Conservation (phyloP, 2,329 filamentous ascomycete species). For the Penicillium sp. region DNA sequence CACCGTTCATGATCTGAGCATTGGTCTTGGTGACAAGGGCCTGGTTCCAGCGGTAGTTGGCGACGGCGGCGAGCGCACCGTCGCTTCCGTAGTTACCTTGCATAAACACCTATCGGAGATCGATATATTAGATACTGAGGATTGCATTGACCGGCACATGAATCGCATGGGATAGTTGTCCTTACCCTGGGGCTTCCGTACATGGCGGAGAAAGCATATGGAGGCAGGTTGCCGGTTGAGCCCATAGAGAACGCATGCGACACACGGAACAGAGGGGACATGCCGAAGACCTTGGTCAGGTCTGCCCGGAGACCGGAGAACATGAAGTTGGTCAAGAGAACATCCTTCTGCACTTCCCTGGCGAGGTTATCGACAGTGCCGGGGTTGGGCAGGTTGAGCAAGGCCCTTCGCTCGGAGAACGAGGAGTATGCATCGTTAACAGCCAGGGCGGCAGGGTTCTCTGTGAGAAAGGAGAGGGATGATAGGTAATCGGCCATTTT, state of each 20-base stretch:
- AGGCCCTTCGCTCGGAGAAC: constrained; percentile 81
- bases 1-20: constrained; percentile 75
- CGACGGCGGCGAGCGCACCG: constrained; percentile 77
- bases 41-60: constrained; percentile 87
- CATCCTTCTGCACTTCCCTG: constrained; percentile 92
- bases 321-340: constrained; percentile 93
- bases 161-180: neutral
- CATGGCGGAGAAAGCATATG: constrained; percentile 91
- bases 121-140: neutral
- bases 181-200: constrained; percentile 89
- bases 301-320: constrained; percentile 95
- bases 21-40: constrained; percentile 82
- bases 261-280: constrained; percentile 91
- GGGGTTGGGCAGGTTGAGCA: constrained; percentile 85
- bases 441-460: constrained; percentile 68
- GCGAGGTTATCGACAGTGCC: constrained; percentile 87
- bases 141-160: neutral
- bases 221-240: constrained; percentile 74
- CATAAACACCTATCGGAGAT: constrained; percentile 70
- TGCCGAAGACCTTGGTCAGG: constrained; percentile 92
- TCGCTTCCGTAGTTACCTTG: constrained; percentile 96
- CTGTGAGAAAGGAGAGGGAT: constrained; percentile 64
- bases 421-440: constrained; percentile 74
- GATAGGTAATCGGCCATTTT: constrained; percentile 44
- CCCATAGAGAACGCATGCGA: constrained; percentile 97